Percentiles rank a stretch among this genome's conserved stretches.
These are phyloP conservation scores for Mallotus nudiflorus DNA, from an alignment of 345 rosid species.

Conservation along the genomic window DNA sequence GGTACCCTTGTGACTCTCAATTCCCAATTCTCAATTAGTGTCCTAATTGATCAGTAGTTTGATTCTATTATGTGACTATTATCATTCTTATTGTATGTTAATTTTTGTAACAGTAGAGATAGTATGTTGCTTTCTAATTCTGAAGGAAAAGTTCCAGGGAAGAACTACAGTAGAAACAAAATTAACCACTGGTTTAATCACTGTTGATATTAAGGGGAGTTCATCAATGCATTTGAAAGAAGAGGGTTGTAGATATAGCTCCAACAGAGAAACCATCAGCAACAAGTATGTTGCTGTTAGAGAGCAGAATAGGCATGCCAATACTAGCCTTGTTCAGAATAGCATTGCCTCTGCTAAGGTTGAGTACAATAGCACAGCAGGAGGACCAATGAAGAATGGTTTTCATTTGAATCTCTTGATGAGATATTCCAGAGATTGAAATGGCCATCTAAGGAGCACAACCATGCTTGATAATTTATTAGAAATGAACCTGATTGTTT, in stretches of 20 bases:
- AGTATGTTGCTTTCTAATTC: conserved; percentile 16
- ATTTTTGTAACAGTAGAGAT: neutral
- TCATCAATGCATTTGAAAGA: conserved; percentile 48
- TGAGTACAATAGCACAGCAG: conserved; percentile 27
- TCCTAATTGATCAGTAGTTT: no score
- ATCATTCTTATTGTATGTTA: neutral
- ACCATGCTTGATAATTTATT: no score
- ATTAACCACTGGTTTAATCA: conserved; percentile 35
- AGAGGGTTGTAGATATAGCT: conserved; percentile 56
- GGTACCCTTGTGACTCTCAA: no score
- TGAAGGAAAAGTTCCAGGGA: conserved; percentile 46
- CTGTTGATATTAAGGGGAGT: conserved; percentile 35
- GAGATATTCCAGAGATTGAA: conserved; percentile 91
- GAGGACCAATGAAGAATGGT: conserved; percentile 68
- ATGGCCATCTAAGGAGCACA: conserved; percentile 55
- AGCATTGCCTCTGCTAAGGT: conserved; percentile 73
- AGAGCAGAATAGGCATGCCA: conserved; percentile 64
- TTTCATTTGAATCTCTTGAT: conserved; percentile 76
- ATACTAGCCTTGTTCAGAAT: conserved; percentile 49
- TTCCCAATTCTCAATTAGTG: no score
- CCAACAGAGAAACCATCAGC: conserved; percentile 80
- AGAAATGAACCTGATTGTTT: no score
- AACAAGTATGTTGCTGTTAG: conserved; percentile 84
- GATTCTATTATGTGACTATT: neutral
- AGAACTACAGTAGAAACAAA: conserved; percentile 68